phyloP scores from a whole-genome alignment of 352 stramenopile species.

The Globisporangium paroecandrum region DNA sequence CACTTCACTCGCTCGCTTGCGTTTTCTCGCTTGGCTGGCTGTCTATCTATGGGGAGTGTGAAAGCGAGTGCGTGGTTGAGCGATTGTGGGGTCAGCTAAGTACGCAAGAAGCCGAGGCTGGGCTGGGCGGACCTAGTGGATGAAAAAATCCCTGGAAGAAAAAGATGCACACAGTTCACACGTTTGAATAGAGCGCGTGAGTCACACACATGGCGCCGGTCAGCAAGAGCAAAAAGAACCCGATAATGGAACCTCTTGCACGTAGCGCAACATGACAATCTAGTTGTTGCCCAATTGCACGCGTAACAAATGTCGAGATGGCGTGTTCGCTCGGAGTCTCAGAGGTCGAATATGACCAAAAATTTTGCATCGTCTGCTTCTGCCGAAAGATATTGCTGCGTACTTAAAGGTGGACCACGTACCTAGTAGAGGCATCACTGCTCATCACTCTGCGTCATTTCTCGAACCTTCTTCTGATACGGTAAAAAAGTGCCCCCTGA shows the following conservation, averaged over 20 bases:
- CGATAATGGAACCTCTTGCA: no score
- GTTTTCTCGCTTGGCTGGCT: conserved; percentile 3
- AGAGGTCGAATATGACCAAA: background rate
- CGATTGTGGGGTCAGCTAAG: background rate
- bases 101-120: background rate
- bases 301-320: background rate
- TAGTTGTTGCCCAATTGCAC: background rate
- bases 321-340: background rate
- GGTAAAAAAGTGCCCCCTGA: background rate
- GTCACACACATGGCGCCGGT: background rate
- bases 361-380: background rate
- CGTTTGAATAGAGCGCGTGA: background rate
- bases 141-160: conserved; percentile 4
- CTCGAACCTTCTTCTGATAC: conserved; percentile 36
- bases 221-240: background rate
- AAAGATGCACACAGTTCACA: background rate
- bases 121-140: background rate
- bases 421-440: background rate
- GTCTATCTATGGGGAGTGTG: conserved; percentile 10
- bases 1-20: conserved; percentile 9
- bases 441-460: conserved; percentile 17
- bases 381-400: background rate
- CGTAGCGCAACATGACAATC: background rate
- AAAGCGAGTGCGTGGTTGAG: conserved; percentile 4
- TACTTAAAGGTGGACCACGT: background rate